Percentiles rank a stretch among this genome's conserved stretches.
Conservation (phyloP, 2,329 filamentous ascomycete species). For the Alternaria sp. region DNA sequence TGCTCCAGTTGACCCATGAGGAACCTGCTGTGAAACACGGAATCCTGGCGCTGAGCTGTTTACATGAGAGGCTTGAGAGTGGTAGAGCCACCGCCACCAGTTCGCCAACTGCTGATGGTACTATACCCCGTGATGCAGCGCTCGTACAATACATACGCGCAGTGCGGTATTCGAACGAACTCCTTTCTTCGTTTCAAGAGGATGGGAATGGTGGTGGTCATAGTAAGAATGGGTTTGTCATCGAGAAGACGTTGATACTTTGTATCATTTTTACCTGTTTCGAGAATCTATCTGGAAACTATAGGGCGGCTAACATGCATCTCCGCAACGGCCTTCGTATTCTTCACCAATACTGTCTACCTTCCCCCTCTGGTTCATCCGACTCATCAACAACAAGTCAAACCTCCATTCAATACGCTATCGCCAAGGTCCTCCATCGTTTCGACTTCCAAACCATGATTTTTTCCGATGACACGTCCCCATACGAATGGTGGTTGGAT, state of each 20-base stretch:
- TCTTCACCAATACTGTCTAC: no score
- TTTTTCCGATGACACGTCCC: no score
- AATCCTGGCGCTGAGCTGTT: not conserved
- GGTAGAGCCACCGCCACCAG: not conserved
- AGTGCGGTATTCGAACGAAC: not conserved
- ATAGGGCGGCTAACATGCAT: no score
- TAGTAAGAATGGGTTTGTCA: not conserved
- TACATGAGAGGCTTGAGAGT: not conserved
- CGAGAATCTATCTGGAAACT: no score
- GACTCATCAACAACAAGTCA: no score
- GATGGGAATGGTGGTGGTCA: no score
- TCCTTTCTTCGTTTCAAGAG: not conserved
- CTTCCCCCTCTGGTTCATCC: no score
- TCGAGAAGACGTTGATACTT: not conserved
- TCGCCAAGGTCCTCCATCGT: no score
- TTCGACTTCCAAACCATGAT: no score
- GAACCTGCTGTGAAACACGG: not conserved
- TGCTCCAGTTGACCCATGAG: not conserved
- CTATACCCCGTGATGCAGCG: not conserved
- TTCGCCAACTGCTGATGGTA: not conserved
- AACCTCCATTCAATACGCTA: no score
- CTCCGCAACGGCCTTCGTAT: no score
- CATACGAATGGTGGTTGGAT: no score
- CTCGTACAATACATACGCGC: not conserved
- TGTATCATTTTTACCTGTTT: slow-evolving; percentile 23